Base-by-base conservation (phyloP, 1,139 yeast genomes). In the Kodamaea arcana region DNA sequence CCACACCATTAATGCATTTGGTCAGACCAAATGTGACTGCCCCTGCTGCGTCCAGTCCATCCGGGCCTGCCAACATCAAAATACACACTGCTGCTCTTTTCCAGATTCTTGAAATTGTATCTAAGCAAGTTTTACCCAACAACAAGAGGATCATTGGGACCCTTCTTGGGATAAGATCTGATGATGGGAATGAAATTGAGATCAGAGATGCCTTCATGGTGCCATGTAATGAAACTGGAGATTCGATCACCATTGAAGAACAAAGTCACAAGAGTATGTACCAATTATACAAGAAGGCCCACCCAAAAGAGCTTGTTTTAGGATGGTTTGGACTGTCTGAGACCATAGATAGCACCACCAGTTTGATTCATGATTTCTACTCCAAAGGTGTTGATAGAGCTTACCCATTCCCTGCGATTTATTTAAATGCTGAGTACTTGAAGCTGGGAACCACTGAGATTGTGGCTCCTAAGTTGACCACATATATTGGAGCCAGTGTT, bases 281-380 rank as follows among this genome's bases (percentile, higher is more conserved):
- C 60, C 82, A 79, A 50, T 68, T 87, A 53, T 80, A 84, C 62
- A 83, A 82, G 62, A 79, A 78, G 54, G 81, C 94, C 25, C 83
- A 81, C 58, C 92, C 94, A 38, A 83, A 83, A 56, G 86, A 82
- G 49, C 71, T 74, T 33, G 84, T 87, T 36, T 73, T 87, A 39
- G 96, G 96, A 37, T 87, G 96, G 96, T 86, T 84, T 59, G 84
- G 94, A 34, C 80, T 90, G 24, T 65, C 77, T 28, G 51, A 46
- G 31, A 73, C 71, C 45, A 75, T 87, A 45, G 90, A 84, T 61
- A 73, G 79, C 42, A 75, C 83, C 54, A 79, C 94, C 17, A 85
- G 86, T n/a, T 72, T 87, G 48, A 80, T 87, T 52, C 95, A 87
- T 56, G 94, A 83, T 54, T 83, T 86, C 56, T 87, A 83, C 62